Evolutionary conservation across 2,329 filamentous ascomycete genomes (phyloP), one percentile per base, ranked within the genome.

Genomic region (Coniochaeta pulveracea): DNA sequence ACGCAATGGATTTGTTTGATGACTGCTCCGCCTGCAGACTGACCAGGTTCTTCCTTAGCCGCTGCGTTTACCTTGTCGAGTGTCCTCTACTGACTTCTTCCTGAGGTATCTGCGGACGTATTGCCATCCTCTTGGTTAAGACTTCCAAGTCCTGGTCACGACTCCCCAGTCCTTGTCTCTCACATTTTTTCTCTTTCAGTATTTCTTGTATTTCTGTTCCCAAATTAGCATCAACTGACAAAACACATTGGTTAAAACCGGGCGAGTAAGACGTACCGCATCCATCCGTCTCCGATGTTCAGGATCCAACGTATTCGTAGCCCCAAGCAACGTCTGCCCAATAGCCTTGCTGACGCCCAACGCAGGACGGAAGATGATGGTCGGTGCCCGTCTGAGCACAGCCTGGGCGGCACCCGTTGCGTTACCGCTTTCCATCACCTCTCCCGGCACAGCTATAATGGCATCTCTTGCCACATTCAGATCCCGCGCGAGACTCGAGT

Each of bases 381-480:
- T 95, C n/a, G 91, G 91, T 19, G 88, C 86, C 45, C 84, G 75
- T 53, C 72, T 80, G 39, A 80, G 68, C 12, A 98, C 76, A 2
- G 81, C 88, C 47, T 66, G 76, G 10, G 85, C 85, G 2, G 83
- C 85, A 2, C 84, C 85, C 26, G 77, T 74, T 1, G 89, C 88
- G 38, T 76, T 86, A 15, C 76, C 73, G 47, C 82, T 86, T 48
- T 95, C 86, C 66, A 93, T 80, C 1, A 93, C 74, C 52, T 96
- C 89, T 0, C 81, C 84, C 1, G 91, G 89, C 17, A 98, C 85
- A 2, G 89, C 91, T 46, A 98, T 89, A 37, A 98, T 85, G 8
- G 89, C 91, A 57, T 98, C 86, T 36, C 80, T 69, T 1, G 91
- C 85, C 27, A 88, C 66, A 24, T 89, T 69, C n/a, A 98, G 64